Evolutionary conservation across 169 alveolate species (phyloP), one percentile per base, ranked within the genome.

Genomic region (Besnoitia besnoiti): DNA sequence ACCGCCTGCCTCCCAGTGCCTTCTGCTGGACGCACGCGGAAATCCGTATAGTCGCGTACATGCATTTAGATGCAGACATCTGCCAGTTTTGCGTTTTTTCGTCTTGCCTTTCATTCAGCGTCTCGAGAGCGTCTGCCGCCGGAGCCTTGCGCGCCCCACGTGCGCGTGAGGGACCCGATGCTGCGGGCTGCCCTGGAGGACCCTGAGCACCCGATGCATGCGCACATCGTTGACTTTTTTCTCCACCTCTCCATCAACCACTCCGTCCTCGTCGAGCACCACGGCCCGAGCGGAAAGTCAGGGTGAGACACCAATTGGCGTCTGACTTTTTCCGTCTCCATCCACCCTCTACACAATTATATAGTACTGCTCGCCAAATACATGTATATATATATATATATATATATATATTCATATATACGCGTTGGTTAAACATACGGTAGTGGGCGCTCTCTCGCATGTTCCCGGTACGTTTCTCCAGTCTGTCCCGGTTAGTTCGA

Each of bases 181-280:
- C 73, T 89, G 49, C 61, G 87, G 16, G 88, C 61, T 16, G 75
- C 46, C 19, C 75, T 67, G 0, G 0, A 19, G n/a, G 88, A 89
- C 50, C 59, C 88, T 1, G n/a, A 19, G 30, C 39, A 46, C 67
- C 91, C 91, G 44, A 19, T 37, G 61, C 91, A 87, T 44, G 3
- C 61, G 4, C 85, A 87, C 82, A 44, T 44, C 61, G 55, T 89
- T 37, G 49, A 19, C 21, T 89, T 89, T 37, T 91, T 91, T 46
- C 50, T 91, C 30, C 85, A 91, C 49, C 85, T 91, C 67, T 80
- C 94, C 35, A 76, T 91, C 40, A 91, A 91, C 75, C 93, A 90
- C 59, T 39, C 89, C 12, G 93, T 75, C 21, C 62, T 80, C 51
- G 44, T 55, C 44, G 93, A 90, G 49, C 49, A 35, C 82, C 42